A percentile compares a stretch with the other conserved stretches of the same genome.
phyloP scores from a whole-genome alignment of 2,329 filamentous ascomycete species.

The Epichloe coenophiala region DNA sequence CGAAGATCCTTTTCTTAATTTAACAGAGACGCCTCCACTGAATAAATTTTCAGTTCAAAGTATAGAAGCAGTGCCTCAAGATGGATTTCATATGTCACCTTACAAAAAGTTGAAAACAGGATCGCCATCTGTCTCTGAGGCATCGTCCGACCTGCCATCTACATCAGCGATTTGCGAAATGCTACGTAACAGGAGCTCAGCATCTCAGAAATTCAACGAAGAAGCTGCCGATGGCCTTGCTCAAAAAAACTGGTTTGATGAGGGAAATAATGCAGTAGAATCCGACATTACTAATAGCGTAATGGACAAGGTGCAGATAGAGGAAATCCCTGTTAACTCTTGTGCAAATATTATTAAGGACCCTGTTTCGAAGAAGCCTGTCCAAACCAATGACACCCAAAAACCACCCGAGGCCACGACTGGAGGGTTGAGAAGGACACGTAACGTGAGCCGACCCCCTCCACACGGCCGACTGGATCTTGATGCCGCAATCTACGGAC shows the following conservation, averaged over 20 bases:
- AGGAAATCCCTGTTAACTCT: not conserved
- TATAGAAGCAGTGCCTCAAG: not conserved
- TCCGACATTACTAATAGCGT: not conserved
- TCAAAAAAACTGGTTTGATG: not conserved
- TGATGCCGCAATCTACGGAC: conserved; percentile 26
- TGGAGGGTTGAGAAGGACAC: not conserved
- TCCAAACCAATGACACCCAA: not conserved
- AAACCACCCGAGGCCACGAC: not conserved
- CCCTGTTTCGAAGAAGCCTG: not conserved
- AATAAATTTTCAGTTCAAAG: not conserved
- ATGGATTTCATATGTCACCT: not conserved
- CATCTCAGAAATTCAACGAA: not conserved
- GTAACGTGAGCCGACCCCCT: not conserved
- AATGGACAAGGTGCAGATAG: not conserved
- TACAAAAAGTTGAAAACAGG: not conserved
- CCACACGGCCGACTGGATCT: conserved; percentile 15
- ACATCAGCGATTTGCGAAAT: not conserved
- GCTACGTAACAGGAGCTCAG: not conserved
- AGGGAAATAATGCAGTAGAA: not conserved
- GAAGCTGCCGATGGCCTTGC: not conserved
- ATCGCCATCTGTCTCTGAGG: not conserved
- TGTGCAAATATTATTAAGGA: not conserved
- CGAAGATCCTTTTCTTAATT: not conserved
- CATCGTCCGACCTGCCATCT: not conserved
- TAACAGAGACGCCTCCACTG: not conserved